A percentile compares a stretch with the other conserved stretches of the same genome.
Conservation (phyloP, 129 eudicot genomes). For the Chrysanthemum seticuspe region DNA sequence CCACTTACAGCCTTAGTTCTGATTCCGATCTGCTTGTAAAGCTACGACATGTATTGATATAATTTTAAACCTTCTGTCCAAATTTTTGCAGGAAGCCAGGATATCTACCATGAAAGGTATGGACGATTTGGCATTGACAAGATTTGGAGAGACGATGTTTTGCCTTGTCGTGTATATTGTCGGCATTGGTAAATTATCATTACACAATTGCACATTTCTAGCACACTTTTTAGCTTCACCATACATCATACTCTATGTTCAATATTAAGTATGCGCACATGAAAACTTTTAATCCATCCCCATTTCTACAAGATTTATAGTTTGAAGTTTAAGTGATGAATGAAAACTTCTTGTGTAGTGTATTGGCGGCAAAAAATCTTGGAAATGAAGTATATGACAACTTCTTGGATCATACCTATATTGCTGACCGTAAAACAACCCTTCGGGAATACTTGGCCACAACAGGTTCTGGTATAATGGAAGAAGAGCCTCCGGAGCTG, state of each 20-base stretch:
- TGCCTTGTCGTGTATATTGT: conserved; percentile 87
- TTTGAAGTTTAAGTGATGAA: neutral
- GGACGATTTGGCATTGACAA: conserved; percentile 68
- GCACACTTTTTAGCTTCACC: no score
- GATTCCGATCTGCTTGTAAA: neutral
- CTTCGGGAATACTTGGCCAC: conserved; percentile 70
- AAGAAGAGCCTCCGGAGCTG: conserved; percentile 90
- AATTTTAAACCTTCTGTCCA: neutral
- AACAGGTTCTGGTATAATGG: conserved; percentile 86
- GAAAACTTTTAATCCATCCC: no score
- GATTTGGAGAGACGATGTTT: conserved; percentile 87
- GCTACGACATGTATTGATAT: neutral
- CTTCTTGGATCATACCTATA: conserved; percentile 84
- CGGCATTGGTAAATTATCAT: conserved; percentile 76
- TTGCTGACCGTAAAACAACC: conserved; percentile 89
- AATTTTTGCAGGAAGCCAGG: conserved; percentile 58
- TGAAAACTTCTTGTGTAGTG: conserved; percentile 45
- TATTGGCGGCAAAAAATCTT: conserved; percentile 85
- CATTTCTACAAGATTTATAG: no score
- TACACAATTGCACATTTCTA: neutral
- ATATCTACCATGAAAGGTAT: conserved; percentile 66
- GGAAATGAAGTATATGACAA: conserved; percentile 61
- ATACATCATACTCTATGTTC: no score
- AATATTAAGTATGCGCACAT: no score
- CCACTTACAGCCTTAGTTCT: no score